Evolutionary conservation across 2,329 filamentous ascomycete species (phyloP).

Genomic region (Coleophoma crateriformis): DNA sequence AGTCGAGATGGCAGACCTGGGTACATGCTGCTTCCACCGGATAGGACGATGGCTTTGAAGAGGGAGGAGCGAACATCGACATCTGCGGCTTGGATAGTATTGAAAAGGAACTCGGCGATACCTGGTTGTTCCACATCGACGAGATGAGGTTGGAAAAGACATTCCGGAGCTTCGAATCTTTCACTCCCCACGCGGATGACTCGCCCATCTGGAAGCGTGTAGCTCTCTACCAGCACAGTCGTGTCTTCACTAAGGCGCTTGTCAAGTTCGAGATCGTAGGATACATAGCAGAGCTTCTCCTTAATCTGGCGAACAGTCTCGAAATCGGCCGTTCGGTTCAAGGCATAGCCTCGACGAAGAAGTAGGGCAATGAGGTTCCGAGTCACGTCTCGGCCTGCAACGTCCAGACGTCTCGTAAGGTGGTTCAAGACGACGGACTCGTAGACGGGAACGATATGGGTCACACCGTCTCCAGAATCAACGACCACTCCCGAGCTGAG

Average conservation of each 20-base stretch:
- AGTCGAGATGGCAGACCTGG: conserved; percentile 88
- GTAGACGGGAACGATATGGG: conserved; percentile 97
- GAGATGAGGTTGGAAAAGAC: conserved; percentile 95
- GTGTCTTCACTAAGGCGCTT: conserved; percentile 96
- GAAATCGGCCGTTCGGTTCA: conserved; percentile 98
- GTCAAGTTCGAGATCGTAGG: conserved; percentile 94
- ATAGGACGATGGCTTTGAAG: conserved; percentile 96
- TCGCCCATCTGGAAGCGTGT: conserved; percentile 92
- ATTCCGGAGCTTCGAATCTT: conserved; percentile 96
- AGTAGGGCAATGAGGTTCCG: conserved; percentile 95
- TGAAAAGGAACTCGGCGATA: conserved; percentile 96
- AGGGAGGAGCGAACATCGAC: conserved; percentile 90
- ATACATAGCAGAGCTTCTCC: conserved; percentile 99
- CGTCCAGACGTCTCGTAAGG: conserved; percentile 87
- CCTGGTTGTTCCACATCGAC: conserved; percentile 97
- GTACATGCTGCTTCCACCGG: conserved; percentile 98
- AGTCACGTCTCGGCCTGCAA: conserved; percentile 96
- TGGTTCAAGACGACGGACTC: conserved; percentile 98
- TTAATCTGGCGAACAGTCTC: conserved; percentile 99
- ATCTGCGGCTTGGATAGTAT: conserved; percentile 94
- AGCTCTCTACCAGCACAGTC: conserved; percentile 93
- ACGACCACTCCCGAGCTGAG: conserved; percentile 94
- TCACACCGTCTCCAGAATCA: conserved; percentile 96
- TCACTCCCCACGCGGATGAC: conserved; percentile 96
- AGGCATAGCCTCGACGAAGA: conserved; percentile 86